A percentile compares a stretch with the other conserved stretches of the same genome.
Evolutionary conservation across 2,329 filamentous ascomycete genomes (phyloP).

Genomic region (Colletotrichum salicis): DNA sequence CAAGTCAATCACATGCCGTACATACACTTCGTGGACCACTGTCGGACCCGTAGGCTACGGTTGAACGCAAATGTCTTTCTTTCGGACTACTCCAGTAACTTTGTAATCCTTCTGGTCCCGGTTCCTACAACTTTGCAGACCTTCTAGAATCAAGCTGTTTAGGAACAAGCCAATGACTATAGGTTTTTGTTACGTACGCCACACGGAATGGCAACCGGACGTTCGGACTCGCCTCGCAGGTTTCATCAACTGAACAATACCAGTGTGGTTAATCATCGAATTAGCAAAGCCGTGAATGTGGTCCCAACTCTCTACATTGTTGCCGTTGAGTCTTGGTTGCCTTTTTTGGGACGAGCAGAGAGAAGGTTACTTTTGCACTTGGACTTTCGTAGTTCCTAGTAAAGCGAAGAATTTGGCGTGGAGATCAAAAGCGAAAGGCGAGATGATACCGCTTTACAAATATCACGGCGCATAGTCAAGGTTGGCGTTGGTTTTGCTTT

Average conservation of each 20-base stretch:
- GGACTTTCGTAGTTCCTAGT: neutral
- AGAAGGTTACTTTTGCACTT: neutral
- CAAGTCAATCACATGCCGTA: neutral
- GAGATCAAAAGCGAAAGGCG: neutral
- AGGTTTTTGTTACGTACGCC: slow-evolving; percentile 16
- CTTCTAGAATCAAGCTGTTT: neutral
- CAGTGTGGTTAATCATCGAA: neutral
- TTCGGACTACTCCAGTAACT: neutral
- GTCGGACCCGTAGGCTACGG: neutral
- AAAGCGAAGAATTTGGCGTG: neutral
- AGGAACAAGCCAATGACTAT: neutral
- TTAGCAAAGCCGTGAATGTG: neutral
- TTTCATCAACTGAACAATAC: neutral
- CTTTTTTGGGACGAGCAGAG: neutral
- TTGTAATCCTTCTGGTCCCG: neutral
- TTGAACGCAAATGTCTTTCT: neutral
- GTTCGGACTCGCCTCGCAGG: neutral
- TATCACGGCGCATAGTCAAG: neutral
- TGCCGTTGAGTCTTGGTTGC: slow-evolving; percentile 26
- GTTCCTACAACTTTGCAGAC: neutral
- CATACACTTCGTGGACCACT: slow-evolving; percentile 7
- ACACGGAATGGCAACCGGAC: slow-evolving; percentile 6
- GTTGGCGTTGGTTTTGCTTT: neutral
- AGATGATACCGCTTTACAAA: neutral
- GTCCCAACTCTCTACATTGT: neutral